A percentile compares a stretch with the other conserved stretches of the same genome.
Evolutionary conservation across 306 rosid species (phyloP).

Genomic region (Cicer pinnatifidum): DNA sequence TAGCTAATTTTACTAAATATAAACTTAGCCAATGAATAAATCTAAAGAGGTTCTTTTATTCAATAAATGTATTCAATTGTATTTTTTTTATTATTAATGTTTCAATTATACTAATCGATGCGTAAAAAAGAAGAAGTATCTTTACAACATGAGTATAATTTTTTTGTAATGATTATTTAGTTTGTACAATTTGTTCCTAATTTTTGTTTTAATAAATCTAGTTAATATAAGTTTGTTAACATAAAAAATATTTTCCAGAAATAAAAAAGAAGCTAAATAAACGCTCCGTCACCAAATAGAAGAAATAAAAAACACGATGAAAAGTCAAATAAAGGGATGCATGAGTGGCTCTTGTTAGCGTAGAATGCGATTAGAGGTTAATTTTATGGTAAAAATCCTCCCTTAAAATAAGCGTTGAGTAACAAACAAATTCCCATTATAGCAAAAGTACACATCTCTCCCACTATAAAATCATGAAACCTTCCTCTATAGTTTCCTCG

Average conservation of each 20-base stretch:
- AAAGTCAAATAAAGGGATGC: background rate
- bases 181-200: background rate
- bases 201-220: background rate
- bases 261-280: background rate
- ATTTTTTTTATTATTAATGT: no score
- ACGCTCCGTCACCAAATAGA: background rate
- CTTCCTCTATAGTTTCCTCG: background rate
- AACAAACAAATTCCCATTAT: conserved; percentile 22
- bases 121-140: no score
- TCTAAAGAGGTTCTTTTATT: no score
- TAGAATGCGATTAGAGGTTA: conserved; percentile 12
- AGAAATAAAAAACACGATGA: background rate
- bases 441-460: conserved; percentile 9
- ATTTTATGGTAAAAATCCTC: background rate
- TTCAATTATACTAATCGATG: no score
- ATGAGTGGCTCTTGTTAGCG: background rate
- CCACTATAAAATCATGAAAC: conserved; percentile 11
- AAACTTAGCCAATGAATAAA: no score
- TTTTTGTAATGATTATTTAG: no score
- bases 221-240: background rate
- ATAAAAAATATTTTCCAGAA: background rate
- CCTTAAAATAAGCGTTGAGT: conserved; percentile 10
- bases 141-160: no score
- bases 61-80: no score
- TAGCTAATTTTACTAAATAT: no score